Percentiles rank a stretch among this genome's conserved stretches.
phyloP scores from a whole-genome alignment of 2,329 filamentous ascomycete species.

The Aureobasidium sp. region DNA sequence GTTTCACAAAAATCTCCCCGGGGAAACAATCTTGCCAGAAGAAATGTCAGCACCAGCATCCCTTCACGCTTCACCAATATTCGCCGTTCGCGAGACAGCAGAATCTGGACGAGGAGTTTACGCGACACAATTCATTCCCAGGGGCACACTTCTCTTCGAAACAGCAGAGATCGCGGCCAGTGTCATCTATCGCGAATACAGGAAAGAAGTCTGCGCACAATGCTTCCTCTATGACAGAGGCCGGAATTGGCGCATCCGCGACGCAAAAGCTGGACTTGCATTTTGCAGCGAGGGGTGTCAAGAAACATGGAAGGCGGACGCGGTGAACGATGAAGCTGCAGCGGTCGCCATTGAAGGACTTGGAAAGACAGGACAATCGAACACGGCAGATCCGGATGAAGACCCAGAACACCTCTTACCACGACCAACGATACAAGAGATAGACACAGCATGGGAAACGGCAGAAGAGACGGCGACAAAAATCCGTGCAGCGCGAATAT shows the following conservation, averaged over 20 bases:
- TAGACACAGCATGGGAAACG: constrained; percentile 14
- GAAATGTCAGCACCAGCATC: constrained; percentile 10
- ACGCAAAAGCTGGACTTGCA: constrained; percentile 34
- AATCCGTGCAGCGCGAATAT: constrained; percentile 3
- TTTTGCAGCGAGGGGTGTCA: constrained; percentile 37
- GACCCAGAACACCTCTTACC: not conserved
- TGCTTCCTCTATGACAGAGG: constrained; percentile 43
- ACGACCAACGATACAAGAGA: constrained; percentile 18
- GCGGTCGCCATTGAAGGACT: constrained; percentile 22
- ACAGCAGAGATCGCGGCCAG: constrained; percentile 33
- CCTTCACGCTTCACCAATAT: constrained; percentile 22
- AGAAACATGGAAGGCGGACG: constrained; percentile 28
- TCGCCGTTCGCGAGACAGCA: constrained; percentile 35
- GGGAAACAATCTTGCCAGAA: not conserved
- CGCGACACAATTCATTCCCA: constrained; percentile 30
- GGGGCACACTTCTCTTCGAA: constrained; percentile 31
- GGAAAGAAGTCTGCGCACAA: constrained; percentile 42
- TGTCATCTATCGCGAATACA: constrained; percentile 40
- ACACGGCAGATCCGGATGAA: not conserved
- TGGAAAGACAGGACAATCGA: constrained; percentile 1
- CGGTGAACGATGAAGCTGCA: constrained; percentile 15
- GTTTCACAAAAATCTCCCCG: not conserved
- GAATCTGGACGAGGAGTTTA: constrained; percentile 41
- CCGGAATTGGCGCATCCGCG: constrained; percentile 33
- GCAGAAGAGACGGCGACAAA: constrained; percentile 11